Evolutionary conservation across 108 stramenopile species (phyloP).

Genomic region (Fistulifera solaris): DNA sequence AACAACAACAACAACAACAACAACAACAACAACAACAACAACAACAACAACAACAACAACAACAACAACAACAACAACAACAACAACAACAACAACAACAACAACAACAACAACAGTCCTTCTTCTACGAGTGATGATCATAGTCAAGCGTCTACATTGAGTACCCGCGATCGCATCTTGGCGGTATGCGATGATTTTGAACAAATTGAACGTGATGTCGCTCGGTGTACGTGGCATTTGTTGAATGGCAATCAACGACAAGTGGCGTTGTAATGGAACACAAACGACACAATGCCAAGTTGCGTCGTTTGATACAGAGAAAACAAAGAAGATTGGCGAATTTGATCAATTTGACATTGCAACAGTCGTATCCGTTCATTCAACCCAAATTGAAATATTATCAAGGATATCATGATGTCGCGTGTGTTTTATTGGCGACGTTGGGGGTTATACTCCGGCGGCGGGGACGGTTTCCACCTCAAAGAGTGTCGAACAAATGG

Average conservation of each 20-base stretch:
- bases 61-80: neutral
- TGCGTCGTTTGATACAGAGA: constrained; percentile 12
- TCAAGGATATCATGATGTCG: constrained; percentile 85
- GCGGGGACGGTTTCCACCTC: no score
- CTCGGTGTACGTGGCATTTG: constrained; percentile 82
- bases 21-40: neutral
- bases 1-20: no score
- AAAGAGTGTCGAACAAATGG: neutral
- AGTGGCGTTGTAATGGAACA: constrained; percentile 50
- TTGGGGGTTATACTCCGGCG: no score
- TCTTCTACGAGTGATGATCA: no score
- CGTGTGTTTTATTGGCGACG: constrained; percentile 49
- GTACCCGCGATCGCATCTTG: no score
- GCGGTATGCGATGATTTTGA: constrained; percentile 23
- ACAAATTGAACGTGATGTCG: constrained; percentile 70
- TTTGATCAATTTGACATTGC: constrained; percentile 61
- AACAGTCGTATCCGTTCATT: constrained; percentile 30
- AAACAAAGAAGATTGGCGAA: constrained; percentile 72
- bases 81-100: no score
- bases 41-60: no score
- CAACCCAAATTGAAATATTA: constrained; percentile 53
- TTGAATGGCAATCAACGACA: constrained; percentile 54
- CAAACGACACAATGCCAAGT: constrained; percentile 29
- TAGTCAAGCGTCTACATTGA: no score
- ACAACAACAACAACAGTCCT: neutral